Conservation (phyloP, 305 asterid genomes). For the Stenogyne calaminthoides region DNA sequence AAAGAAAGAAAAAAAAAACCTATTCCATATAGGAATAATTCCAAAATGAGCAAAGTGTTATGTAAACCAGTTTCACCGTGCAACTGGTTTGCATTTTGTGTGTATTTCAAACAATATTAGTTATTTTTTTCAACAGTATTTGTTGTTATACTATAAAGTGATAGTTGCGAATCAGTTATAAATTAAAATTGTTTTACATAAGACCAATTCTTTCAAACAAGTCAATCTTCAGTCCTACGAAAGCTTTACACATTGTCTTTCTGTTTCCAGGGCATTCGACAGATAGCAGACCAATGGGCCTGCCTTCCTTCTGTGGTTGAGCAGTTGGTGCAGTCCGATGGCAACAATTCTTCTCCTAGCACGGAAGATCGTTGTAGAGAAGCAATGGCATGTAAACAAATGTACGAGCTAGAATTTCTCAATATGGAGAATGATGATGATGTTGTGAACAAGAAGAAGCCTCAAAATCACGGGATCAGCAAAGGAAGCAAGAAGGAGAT, state of each 20-base stretch:
- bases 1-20: too few relatives aligned
- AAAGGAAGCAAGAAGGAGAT: slow-evolving; percentile 28
- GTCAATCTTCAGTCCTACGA: not conserved
- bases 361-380: slow-evolving; percentile 63
- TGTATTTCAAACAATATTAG: too few relatives aligned
- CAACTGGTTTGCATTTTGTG: too few relatives aligned
- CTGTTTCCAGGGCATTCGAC: slow-evolving; percentile 50
- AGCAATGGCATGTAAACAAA: slow-evolving; percentile 62
- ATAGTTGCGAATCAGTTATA: too few relatives aligned
- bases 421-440: slow-evolving; percentile 44
- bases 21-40: not conserved
- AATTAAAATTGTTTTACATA: too few relatives aligned
- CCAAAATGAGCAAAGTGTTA: too few relatives aligned
- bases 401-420: slow-evolving; percentile 73
- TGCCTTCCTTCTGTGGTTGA: slow-evolving; percentile 72
- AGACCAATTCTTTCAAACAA: not conserved
- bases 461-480: slow-evolving; percentile 22
- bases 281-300: slow-evolving; percentile 72
- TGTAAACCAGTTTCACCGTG: too few relatives aligned
- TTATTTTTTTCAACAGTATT: too few relatives aligned
- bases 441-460: slow-evolving; percentile 30
- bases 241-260: not conserved
- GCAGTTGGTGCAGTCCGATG: slow-evolving; percentile 57
- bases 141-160: too few relatives aligned
- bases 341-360: slow-evolving; percentile 28